A percentile compares a stretch with the other conserved stretches of the same genome.
Evolutionary conservation across 2,329 filamentous ascomycete species (phyloP).

Genomic region (Diplodia intermedia): DNA sequence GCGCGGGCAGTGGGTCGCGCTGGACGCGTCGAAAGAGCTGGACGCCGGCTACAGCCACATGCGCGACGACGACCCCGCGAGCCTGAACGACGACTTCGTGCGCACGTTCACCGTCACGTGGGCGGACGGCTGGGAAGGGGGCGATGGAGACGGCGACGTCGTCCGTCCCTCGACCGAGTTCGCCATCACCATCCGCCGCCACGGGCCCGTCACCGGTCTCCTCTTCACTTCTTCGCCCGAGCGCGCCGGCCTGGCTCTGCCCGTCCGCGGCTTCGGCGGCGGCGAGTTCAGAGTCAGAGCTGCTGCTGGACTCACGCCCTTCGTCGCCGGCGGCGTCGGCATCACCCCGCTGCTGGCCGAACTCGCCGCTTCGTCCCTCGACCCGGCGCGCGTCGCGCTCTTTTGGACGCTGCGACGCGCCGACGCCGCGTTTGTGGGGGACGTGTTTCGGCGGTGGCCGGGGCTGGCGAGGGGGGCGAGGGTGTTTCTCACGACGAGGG

Average conservation of each 20-base stretch:
- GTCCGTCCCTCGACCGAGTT: constrained; percentile 48
- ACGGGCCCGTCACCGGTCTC: constrained; percentile 69
- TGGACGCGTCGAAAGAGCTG: constrained; percentile 74
- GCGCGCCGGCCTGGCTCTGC: constrained; percentile 62
- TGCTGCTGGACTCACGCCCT: constrained; percentile 51
- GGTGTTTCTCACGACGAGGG: constrained; percentile 67
- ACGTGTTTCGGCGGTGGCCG: constrained; percentile 62
- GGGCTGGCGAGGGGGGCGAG: constrained; percentile 60
- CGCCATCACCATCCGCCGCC: constrained; percentile 72
- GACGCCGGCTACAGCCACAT: constrained; percentile 81
- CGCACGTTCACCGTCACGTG: constrained; percentile 84
- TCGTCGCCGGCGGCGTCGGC: constrained; percentile 80
- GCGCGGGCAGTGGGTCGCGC: constrained; percentile 77
- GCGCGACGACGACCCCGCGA: constrained; percentile 78
- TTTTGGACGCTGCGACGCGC: constrained; percentile 71
- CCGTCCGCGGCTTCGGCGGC: constrained; percentile 76
- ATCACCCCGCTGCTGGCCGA: constrained; percentile 83
- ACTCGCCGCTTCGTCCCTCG: constrained; percentile 53
- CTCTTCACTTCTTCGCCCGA: constrained; percentile 57
- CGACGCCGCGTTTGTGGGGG: constrained; percentile 68
- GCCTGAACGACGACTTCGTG: constrained; percentile 83
- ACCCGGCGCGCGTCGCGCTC: constrained; percentile 57
- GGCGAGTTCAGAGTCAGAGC: constrained; percentile 60
- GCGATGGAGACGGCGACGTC: background rate
- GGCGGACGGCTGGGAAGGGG: constrained; percentile 45